Evolutionary conservation across 352 stramenopile species (phyloP), one percentile per base, ranked within the genome.

Genomic region (Globisporangium paddicum): DNA sequence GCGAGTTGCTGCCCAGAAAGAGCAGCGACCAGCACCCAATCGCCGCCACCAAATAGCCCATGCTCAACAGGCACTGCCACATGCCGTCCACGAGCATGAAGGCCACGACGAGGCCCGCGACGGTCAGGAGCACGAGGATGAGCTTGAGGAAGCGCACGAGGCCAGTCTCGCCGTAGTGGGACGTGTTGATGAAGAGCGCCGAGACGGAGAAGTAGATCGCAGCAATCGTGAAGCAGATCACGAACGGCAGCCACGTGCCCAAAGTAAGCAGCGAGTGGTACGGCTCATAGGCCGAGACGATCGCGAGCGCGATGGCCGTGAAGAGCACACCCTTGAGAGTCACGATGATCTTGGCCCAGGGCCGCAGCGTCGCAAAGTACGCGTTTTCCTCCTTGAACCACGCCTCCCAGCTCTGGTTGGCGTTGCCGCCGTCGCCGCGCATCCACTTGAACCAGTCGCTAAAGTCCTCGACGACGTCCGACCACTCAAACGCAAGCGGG

Each of bases 361-460:
- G 76, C 10, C 79, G 80, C 53, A 98, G 80, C 13, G 82, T 93
- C 38, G 82, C 89, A 58, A 97, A 98, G 67, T 96, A 97, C 26
- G 84, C 79, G 50, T 97, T 98, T 67, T 98, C 96, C 57, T 98
- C 96, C 62, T 90, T 96, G 68, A 93, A 98, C 93, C 96, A 98
- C 59, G 96, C 93, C 37, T 95, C 89, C 96, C 96, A 99, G 47
- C 90, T 98, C 63, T 98, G 95, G 45, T 92, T 71, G 23, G 91
- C 73, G 56, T 96, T 96, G 56, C 96, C 96, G 52, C 91, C 87
- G 14, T 82, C 89, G n/a, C 92, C 91, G 41, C 74, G 81, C 86
- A 98, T 98, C 95, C 94, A 98, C 45, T 86, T 79, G n/a, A 98
- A 79, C 82, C 92, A 98, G 37, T 81, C 72, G 11, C 71, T 63